Evolutionary conservation across 163 green algal genomes (phyloP).

Genomic region (Scenedesmus sp.): DNA sequence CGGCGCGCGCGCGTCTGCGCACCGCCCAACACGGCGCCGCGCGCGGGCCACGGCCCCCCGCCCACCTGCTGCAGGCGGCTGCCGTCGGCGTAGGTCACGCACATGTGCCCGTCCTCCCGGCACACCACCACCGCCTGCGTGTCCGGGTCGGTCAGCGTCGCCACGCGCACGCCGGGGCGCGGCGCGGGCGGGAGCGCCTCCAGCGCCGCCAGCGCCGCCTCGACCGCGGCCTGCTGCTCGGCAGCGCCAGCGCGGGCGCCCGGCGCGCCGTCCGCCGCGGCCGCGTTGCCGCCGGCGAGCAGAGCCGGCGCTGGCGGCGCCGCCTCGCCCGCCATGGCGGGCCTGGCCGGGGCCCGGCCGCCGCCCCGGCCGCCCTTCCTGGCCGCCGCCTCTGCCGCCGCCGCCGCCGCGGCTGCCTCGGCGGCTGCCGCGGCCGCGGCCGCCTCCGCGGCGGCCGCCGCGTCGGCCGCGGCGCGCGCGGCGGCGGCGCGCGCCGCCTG

Average conservation of each 20-base stretch:
- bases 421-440: slow-evolving; percentile 15
- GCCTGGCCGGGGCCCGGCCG: too few relatives aligned
- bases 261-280: too few relatives aligned
- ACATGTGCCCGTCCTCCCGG: slow-evolving; percentile 58
- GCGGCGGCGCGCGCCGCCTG: background rate
- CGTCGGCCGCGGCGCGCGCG: slow-evolving; percentile 13
- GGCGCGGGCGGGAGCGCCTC: background rate
- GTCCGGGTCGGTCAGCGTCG: slow-evolving; percentile 56
- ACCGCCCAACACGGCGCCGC: too few relatives aligned
- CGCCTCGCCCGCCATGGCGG: too few relatives aligned
- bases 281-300: too few relatives aligned
- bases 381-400: background rate
- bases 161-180: slow-evolving; percentile 15
- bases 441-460: slow-evolving; percentile 11
- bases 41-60: too few relatives aligned
- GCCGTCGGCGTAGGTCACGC: slow-evolving; percentile 54
- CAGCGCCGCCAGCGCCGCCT: background rate
- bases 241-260: background rate
- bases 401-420: slow-evolving; percentile 10
- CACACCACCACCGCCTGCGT: slow-evolving; percentile 50
- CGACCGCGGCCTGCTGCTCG: background rate
- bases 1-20: too few relatives aligned
- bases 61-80: slow-evolving; percentile 52
- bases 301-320: too few relatives aligned
- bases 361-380: slow-evolving; percentile 18